Evolutionary conservation across 2,329 filamentous ascomycete genomes (phyloP).

Genomic region (Beauveria asiatica): DNA sequence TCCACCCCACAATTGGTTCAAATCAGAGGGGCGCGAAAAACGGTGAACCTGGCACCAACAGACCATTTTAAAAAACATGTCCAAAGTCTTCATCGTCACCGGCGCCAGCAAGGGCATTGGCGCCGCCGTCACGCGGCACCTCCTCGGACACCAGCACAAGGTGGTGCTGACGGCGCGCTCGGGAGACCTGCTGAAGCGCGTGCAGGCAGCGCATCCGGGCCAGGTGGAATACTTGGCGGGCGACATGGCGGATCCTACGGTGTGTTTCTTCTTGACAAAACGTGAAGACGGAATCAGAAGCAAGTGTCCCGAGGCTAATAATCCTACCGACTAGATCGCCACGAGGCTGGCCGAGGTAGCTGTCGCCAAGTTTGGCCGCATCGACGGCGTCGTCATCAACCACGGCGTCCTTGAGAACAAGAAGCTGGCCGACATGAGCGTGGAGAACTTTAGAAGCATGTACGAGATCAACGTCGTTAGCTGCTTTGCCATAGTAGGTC

Average conservation of each 20-base stretch:
- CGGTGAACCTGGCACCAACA: no score
- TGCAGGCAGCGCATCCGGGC: slow-evolving; percentile 42
- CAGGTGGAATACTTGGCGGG: slow-evolving; percentile 49
- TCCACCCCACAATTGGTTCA: not conserved
- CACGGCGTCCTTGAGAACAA: slow-evolving; percentile 77
- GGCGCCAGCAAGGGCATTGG: slow-evolving; percentile 58
- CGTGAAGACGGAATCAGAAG: no score
- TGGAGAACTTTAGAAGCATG: slow-evolving; percentile 63
- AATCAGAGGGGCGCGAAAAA: not conserved
- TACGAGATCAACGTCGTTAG: slow-evolving; percentile 89
- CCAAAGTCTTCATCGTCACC: slow-evolving; percentile 63
- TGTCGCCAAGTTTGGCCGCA: slow-evolving; percentile 54
- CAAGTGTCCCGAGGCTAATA: no score
- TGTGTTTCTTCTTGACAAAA: slow-evolving; percentile 17
- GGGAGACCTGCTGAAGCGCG: slow-evolving; percentile 35
- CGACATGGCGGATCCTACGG: slow-evolving; percentile 46
- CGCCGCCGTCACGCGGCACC: slow-evolving; percentile 42
- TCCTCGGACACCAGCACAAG: slow-evolving; percentile 47
- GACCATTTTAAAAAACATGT: slow-evolving; percentile 23
- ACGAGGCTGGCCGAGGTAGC: slow-evolving; percentile 57
- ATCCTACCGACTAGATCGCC: slow-evolving; percentile 29
- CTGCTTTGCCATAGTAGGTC: slow-evolving; percentile 62
- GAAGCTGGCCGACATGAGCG: slow-evolving; percentile 56
- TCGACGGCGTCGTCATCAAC: slow-evolving; percentile 83
- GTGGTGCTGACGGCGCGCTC: slow-evolving; percentile 52